These are phyloP conservation scores for Keithomyces neogunnii DNA, from an alignment of 2,329 filamentous ascomycete species.

Conservation along the genomic window DNA sequence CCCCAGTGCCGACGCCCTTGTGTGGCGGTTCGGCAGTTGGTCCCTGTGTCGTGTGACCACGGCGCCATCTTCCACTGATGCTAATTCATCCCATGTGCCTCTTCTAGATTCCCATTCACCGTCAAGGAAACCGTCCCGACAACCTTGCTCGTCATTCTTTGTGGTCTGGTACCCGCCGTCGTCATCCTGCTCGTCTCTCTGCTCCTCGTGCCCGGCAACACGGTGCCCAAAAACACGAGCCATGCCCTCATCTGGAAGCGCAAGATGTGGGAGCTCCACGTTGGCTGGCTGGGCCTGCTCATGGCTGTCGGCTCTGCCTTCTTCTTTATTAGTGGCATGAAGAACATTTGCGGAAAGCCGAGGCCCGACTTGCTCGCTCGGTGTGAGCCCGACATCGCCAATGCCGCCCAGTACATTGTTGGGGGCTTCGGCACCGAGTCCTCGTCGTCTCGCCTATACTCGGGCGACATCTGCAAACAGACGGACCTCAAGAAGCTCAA, in stretches of 20 bases:
- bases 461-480: conserved; percentile 66
- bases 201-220: conserved; percentile 63
- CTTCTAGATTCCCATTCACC: conserved; percentile 56
- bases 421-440: conserved; percentile 46
- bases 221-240: conserved; percentile 54
- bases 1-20: not conserved
- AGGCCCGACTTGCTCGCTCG: conserved; percentile 76
- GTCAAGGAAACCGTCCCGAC: conserved; percentile 64
- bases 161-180: conserved; percentile 54
- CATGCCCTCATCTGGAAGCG: conserved; percentile 62
- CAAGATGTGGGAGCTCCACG: conserved; percentile 87
- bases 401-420: conserved; percentile 52
- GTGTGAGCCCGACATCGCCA: conserved; percentile 65
- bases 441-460: conserved; percentile 59
- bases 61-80: too few relatives aligned
- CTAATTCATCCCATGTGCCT: not conserved
- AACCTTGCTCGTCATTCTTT: conserved; percentile 55
- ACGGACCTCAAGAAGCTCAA: conserved; percentile 52
- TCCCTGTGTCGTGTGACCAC: too few relatives aligned
- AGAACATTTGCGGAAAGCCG: conserved; percentile 62
- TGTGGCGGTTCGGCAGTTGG: not conserved
- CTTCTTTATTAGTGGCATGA: conserved; percentile 78
- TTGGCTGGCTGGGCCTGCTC: conserved; percentile 73
- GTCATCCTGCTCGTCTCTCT: conserved; percentile 63
- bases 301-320: conserved; percentile 64